phyloP scores from a whole-genome alignment of 345 rosid species.

The Mercurialis annua region DNA sequence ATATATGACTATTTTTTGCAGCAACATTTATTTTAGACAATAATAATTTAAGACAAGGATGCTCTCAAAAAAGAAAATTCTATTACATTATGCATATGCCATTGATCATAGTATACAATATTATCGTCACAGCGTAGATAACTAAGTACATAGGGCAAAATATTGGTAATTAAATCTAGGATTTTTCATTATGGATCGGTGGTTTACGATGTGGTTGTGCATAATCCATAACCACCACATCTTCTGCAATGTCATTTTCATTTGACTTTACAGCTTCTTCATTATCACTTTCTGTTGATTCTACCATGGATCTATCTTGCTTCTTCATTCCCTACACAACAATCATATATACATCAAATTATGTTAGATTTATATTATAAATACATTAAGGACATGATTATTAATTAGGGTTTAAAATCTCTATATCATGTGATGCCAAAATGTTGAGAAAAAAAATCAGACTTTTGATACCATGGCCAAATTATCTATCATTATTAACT shows the following conservation, averaged over 20 bases:
- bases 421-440: too few relatives aligned
- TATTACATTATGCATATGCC: neutral
- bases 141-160: neutral
- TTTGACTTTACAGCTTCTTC: conserved; percentile 29
- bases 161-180: conserved; percentile 29
- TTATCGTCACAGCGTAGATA: neutral
- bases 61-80: neutral
- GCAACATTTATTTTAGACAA: neutral
- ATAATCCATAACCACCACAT: conserved; percentile 68
- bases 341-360: too few relatives aligned
- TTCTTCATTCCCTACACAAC: conserved; percentile 25
- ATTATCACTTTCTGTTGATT: conserved; percentile 10
- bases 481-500: too few relatives aligned
- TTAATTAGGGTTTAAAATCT: too few relatives aligned
- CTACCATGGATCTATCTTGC: conserved; percentile 27
- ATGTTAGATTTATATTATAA: too few relatives aligned
- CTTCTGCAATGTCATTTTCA: conserved; percentile 37
- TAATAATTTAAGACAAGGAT: neutral
- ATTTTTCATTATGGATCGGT: conserved; percentile 84
- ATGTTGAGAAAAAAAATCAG: too few relatives aligned
- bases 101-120: neutral
- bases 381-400: too few relatives aligned
- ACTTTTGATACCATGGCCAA: too few relatives aligned
- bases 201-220: conserved; percentile 88
- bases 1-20: too few relatives aligned